These are phyloP conservation scores for Dictyostelium capitatum DNA, from an alignment of 78 protist species.

Conservation along the genomic window DNA sequence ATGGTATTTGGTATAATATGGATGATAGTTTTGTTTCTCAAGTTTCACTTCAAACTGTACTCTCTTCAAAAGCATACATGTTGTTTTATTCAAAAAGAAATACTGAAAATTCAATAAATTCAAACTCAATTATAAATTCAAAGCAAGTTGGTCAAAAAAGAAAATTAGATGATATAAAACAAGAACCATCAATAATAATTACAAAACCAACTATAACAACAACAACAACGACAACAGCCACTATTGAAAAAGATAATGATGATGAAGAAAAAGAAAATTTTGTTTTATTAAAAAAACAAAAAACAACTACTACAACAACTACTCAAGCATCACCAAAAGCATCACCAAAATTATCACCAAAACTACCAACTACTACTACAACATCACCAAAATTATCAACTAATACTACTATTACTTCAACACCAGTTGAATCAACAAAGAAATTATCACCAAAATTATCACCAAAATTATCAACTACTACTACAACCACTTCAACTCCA, in stretches of 20 bases:
- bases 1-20: slow-evolving; percentile 70
- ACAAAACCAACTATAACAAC: background rate
- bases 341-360: background rate
- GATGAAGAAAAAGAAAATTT: background rate
- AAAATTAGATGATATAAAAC: slow-evolving; percentile 17
- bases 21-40: slow-evolving; percentile 68
- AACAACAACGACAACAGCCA: background rate
- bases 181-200: too few relatives aligned
- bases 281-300: background rate
- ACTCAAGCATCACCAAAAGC: background rate
- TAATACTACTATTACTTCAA: too few relatives aligned
- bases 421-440: background rate
- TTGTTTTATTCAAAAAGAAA: slow-evolving; percentile 76
- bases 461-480: background rate
- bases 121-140: too few relatives aligned
- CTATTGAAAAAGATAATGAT: background rate
- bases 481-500: too few relatives aligned
- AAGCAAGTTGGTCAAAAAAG: background rate
- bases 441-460: slow-evolving; percentile 18
- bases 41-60: slow-evolving; percentile 51
- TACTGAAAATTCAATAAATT: background rate
- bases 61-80: slow-evolving; percentile 81
- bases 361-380: background rate
- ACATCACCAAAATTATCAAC: too few relatives aligned
- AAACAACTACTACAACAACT: background rate